These are phyloP conservation scores for Spathaspora gorwiae DNA, from an alignment of 805 yeast genomes.

Conservation along the genomic window DNA sequence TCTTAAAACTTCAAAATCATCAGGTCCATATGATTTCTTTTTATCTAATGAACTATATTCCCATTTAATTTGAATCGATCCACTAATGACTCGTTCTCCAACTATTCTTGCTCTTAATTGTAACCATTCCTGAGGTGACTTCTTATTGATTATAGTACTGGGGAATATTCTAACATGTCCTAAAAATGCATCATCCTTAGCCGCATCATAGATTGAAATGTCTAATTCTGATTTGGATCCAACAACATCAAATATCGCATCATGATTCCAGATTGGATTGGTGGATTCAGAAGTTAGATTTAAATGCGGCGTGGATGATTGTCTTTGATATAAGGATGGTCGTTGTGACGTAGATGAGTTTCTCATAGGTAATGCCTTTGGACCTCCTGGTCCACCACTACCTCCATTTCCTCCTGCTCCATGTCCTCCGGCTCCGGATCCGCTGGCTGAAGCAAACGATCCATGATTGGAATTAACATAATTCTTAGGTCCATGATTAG, in stretches of 20 bases:
- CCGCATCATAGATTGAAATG: conserved; percentile 86
- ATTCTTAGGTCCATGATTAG: conserved; percentile 2
- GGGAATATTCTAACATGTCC: conserved; percentile 82
- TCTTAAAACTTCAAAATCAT: conserved; percentile 88
- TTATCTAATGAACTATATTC: conserved; percentile 60
- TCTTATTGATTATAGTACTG: conserved; percentile 32
- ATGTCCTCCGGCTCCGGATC: too few relatives aligned
- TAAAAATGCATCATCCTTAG: conserved; percentile 73
- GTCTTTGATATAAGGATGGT: conserved; percentile 37
- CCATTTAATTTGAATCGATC: conserved; percentile 73
- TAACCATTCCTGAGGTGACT: conserved; percentile 65
- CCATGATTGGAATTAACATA: conserved; percentile 6
- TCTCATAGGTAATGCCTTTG: conserved; percentile 12
- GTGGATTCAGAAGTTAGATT: conserved; percentile 22
- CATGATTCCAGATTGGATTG: conserved; percentile 88
- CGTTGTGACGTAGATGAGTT: conserved; percentile 13
- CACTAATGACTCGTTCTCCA: conserved; percentile 66
- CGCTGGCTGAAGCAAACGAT: background rate
- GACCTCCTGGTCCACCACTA: background rate
- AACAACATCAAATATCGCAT: conserved; percentile 87
- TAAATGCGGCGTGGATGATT: conserved; percentile 33
- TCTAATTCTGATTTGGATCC: conserved; percentile 81
- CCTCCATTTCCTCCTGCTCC: background rate
- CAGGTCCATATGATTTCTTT: conserved; percentile 83
- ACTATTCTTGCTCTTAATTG: conserved; percentile 65